phyloP scores from a whole-genome alignment of 495 filamentous ascomycete species.

The Aspergillus hancockii region DNA sequence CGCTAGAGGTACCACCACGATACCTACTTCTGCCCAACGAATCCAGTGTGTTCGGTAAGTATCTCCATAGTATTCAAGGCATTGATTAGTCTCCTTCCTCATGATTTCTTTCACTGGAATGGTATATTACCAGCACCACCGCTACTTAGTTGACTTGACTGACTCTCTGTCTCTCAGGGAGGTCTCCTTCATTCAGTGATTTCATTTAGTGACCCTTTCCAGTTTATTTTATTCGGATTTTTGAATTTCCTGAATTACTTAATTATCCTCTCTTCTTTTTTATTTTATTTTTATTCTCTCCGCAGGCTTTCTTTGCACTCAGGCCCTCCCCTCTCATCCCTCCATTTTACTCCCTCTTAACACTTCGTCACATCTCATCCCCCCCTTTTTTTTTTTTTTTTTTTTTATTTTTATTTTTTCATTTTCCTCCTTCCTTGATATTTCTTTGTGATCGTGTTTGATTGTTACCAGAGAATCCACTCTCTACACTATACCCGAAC shows the following conservation, averaged over 20 bases:
- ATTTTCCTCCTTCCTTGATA: not conserved
- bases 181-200: too few relatives aligned
- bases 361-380: constrained; percentile 8
- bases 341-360: constrained; percentile 1
- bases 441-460: constrained; percentile 8
- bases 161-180: not conserved
- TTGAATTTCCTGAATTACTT: too few relatives aligned
- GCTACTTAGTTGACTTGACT: not conserved
- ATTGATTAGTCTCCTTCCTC: not conserved
- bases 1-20: constrained; percentile 3
- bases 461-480: constrained; percentile 11
- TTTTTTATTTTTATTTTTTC: not conserved
- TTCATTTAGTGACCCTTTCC: too few relatives aligned
- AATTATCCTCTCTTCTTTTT: not conserved
- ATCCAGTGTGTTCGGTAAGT: not conserved
- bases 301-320: not conserved
- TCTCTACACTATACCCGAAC: constrained; percentile 9
- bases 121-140: not conserved
- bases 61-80: not conserved
- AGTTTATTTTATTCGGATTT: too few relatives aligned
- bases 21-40: constrained; percentile 5
- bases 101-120: constrained; percentile 1
- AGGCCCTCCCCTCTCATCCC: constrained; percentile 6
- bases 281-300: not conserved
- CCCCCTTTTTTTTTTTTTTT: constrained; percentile 10